These are phyloP conservation scores for Marvania coccoides DNA, from an alignment of 139 green algal species.

Conservation along the genomic window DNA sequence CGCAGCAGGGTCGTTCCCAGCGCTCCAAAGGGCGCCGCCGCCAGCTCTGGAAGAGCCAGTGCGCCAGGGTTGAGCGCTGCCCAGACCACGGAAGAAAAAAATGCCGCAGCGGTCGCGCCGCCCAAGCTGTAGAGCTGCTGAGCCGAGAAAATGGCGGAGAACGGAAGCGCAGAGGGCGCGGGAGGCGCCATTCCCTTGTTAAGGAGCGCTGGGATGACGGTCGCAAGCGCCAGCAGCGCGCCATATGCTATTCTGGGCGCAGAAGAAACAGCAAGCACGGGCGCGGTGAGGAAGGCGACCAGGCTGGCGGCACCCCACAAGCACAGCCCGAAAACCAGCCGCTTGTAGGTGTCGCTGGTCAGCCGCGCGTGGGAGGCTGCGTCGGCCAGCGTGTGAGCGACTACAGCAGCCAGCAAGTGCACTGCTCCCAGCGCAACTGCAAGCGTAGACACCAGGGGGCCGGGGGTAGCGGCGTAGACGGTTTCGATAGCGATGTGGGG, in stretches of 20 bases:
- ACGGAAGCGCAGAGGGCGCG: no score
- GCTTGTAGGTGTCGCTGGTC: slow-evolving; percentile 46
- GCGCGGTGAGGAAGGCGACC: slow-evolving; percentile 3
- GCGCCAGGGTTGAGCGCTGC: no score
- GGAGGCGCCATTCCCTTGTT: no score
- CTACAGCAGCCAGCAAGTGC: slow-evolving; percentile 7
- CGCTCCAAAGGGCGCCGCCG: slow-evolving; percentile 5
- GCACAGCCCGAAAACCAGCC: slow-evolving; percentile 33
- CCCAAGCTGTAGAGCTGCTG: no score
- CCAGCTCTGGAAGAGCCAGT: no score
- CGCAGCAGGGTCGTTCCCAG: background rate
- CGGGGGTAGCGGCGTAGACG: background rate
- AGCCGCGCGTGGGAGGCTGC: slow-evolving; percentile 34
- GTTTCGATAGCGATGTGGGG: background rate
- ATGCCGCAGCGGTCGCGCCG: no score
- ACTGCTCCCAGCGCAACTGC: background rate
- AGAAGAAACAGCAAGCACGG: no score
- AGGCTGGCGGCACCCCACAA: slow-evolving; percentile 24
- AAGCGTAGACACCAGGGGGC: slow-evolving; percentile 1
- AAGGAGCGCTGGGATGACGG: no score
- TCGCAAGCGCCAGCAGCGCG: no score
- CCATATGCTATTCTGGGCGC: no score
- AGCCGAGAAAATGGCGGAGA: no score
- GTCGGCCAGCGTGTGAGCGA: slow-evolving; percentile 27
- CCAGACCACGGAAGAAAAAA: no score